phyloP scores from a whole-genome alignment of 2,329 filamentous ascomycete species.

The Celoporthe dispersa region DNA sequence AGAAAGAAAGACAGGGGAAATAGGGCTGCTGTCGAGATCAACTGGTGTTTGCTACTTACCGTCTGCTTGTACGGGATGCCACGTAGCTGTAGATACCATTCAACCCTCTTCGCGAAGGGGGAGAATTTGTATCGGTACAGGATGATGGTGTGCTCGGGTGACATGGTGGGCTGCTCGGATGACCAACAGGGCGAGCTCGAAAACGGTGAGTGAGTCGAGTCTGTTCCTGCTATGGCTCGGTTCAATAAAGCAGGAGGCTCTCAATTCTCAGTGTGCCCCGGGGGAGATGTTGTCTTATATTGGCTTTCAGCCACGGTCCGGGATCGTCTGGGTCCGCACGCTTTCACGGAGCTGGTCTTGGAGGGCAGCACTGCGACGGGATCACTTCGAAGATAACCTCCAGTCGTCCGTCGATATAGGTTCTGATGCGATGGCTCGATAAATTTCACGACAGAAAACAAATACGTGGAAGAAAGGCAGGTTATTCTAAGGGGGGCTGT shows the following conservation, averaged over 20 bases:
- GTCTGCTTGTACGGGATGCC: slow-evolving; percentile 70
- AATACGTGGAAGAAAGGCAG: neutral
- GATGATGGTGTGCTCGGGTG: slow-evolving; percentile 47
- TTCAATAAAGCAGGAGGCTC: neutral
- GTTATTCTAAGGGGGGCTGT: neutral
- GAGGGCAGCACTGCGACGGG: neutral
- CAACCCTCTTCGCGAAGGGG: slow-evolving; percentile 65
- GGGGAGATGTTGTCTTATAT: neutral
- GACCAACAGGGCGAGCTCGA: neutral
- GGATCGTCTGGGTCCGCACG: neutral
- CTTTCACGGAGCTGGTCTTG: neutral
- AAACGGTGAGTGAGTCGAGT: neutral
- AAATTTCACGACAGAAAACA: neutral
- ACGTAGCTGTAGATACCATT: slow-evolving; percentile 71
- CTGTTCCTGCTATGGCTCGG: neutral
- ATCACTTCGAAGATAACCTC: neutral
- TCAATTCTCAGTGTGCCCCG: neutral
- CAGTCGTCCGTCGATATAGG: neutral
- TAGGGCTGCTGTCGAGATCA: neutral
- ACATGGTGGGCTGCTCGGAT: slow-evolving; percentile 13
- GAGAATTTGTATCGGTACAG: slow-evolving; percentile 70
- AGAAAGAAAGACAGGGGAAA: no score
- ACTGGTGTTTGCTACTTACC: slow-evolving; percentile 47
- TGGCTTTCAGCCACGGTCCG: neutral
- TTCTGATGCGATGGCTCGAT: neutral